Conservation (phyloP, 805 yeast genomes). For the Lipomyces sp. region DNA sequence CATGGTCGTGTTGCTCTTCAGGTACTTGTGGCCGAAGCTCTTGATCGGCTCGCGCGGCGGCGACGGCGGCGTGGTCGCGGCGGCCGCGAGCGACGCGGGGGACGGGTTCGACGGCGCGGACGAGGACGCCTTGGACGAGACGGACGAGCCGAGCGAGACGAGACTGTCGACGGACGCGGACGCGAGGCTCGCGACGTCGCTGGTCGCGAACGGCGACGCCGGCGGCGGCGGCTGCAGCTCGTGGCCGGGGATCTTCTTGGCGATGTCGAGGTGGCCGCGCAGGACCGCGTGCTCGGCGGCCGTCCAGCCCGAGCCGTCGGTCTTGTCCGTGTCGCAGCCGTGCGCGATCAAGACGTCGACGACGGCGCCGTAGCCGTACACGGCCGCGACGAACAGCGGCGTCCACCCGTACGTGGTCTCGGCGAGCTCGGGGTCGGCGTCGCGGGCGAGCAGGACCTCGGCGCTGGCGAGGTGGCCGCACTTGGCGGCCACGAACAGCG, state of each 20-base stretch:
- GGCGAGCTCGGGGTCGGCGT: slow-evolving; percentile 71
- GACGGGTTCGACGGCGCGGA: slow-evolving; percentile 35
- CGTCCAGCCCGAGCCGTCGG: slow-evolving; percentile 90
- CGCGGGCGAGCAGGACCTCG: slow-evolving; percentile 52
- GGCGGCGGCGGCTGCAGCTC: slow-evolving; percentile 2
- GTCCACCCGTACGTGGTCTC: slow-evolving; percentile 90
- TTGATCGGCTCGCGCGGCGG: slow-evolving; percentile 54
- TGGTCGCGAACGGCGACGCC: slow-evolving; percentile 15
- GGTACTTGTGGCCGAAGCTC: slow-evolving; percentile 79
- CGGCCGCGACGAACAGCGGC: slow-evolving; percentile 84
- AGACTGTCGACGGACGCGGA: slow-evolving; percentile 28
- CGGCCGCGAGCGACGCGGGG: neutral
- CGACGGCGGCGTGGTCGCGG: slow-evolving; percentile 1
- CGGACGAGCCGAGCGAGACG: slow-evolving; percentile 16
- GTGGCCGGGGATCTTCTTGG: slow-evolving; percentile 48
- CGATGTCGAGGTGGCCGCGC: slow-evolving; percentile 76
- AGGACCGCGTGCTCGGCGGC: slow-evolving; percentile 96
- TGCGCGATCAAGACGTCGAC: slow-evolving; percentile 52
- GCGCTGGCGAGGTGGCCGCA: slow-evolving; percentile 55
- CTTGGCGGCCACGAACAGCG: slow-evolving; percentile 77
- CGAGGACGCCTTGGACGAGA: slow-evolving; percentile 14
- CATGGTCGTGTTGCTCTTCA: slow-evolving; percentile 59
- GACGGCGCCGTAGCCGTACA: slow-evolving; percentile 67
- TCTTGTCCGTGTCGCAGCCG: slow-evolving; percentile 53
- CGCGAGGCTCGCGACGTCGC: slow-evolving; percentile 20